These are phyloP conservation scores for Aspergillus sergii DNA, from an alignment of 2,329 filamentous ascomycete genomes.

Conservation along the genomic window DNA sequence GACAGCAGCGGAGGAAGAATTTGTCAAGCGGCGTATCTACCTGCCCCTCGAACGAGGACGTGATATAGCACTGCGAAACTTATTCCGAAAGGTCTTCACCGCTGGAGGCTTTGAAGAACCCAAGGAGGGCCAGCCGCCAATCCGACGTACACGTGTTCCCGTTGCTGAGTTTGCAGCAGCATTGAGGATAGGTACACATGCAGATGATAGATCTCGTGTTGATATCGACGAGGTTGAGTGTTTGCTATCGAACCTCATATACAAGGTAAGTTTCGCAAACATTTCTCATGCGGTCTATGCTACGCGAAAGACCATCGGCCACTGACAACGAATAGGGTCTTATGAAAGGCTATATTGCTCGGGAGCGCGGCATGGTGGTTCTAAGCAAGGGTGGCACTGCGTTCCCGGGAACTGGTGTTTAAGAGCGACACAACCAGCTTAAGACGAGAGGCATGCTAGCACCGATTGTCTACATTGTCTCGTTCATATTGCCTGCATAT, in stretches of 20 bases:
- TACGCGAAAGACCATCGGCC: neutral
- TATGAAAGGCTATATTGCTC: constrained; percentile 98
- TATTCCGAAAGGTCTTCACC: constrained; percentile 88
- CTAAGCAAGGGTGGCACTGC: constrained; percentile 83
- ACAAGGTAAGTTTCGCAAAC: constrained; percentile 69
- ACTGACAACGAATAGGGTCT: constrained; percentile 63
- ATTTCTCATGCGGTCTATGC: neutral
- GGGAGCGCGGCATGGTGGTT: constrained; percentile 86
- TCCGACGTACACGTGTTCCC: constrained; percentile 72
- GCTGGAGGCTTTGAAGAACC: constrained; percentile 77
- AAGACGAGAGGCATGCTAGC: neutral
- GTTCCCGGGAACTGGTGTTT: constrained; percentile 85
- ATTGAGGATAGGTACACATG: constrained; percentile 68
- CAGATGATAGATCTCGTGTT: constrained; percentile 57
- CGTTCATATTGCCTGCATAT: neutral
- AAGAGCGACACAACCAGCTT: constrained; percentile 13
- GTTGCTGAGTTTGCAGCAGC: constrained; percentile 84
- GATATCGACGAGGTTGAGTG: constrained; percentile 96
- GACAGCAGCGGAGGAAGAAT: constrained; percentile 81
- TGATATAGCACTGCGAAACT: constrained; percentile 87
- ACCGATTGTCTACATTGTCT: neutral
- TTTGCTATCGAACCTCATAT: constrained; percentile 92
- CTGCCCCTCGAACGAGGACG: constrained; percentile 89
- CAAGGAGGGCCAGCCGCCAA: constrained; percentile 67
- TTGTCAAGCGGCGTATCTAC: constrained; percentile 91